Percentiles rank a stretch among this genome's conserved stretches.
Conservation (phyloP, 2,329 filamentous ascomycete species). For the Nothophoma quercina region DNA sequence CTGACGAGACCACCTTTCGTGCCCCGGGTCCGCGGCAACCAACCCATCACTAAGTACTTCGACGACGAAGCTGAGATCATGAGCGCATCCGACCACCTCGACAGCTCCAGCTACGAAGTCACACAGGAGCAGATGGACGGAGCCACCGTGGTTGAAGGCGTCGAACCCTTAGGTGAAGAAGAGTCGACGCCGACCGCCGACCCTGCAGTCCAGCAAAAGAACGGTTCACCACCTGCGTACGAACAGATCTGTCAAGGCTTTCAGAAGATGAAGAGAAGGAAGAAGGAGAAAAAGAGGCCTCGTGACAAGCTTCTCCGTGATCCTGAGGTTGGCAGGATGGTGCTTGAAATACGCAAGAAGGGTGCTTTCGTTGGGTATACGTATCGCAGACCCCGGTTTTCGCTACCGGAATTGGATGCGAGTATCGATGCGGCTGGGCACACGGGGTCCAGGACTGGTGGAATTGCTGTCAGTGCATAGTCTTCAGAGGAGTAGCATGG, state of each 20-base stretch:
- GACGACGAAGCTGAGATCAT: constrained; percentile 78
- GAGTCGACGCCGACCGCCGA: not conserved
- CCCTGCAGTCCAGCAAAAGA: not conserved
- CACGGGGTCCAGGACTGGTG: constrained; percentile 1
- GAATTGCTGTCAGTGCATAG: constrained; percentile 22
- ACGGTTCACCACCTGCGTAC: not conserved
- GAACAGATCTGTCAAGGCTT: constrained; percentile 12
- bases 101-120: constrained; percentile 44
- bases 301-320: constrained; percentile 88
- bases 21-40: constrained; percentile 67
- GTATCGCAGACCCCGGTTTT: constrained; percentile 66
- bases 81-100: constrained; percentile 46
- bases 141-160: not conserved
- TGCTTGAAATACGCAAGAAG: constrained; percentile 81
- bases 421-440: constrained; percentile 14
- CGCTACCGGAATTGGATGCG: constrained; percentile 39
- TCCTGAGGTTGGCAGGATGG: constrained; percentile 67
- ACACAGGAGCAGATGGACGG: constrained; percentile 11
- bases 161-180: constrained; percentile 4
- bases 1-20: constrained; percentile 77
- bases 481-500: too few relatives aligned
- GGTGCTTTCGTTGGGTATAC: constrained; percentile 91
- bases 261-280: constrained; percentile 54
- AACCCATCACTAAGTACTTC: constrained; percentile 79
- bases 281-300: constrained; percentile 77